Conservation (phyloP, 176 grass and related monocot genomes). For the Bromus sterilis region DNA sequence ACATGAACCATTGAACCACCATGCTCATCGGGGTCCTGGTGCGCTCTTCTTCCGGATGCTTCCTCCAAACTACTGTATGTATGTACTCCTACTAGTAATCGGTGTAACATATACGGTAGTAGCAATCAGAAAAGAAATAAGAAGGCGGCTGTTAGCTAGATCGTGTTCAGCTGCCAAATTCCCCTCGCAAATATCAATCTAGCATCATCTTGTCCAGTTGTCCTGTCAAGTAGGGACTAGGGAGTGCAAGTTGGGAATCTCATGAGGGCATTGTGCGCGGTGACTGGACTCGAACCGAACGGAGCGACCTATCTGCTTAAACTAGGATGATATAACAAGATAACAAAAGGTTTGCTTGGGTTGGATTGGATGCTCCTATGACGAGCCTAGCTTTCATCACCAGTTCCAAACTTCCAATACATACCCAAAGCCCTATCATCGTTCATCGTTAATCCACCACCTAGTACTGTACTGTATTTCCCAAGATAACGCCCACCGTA, state of each 20-base stretch:
- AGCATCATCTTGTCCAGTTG: background rate
- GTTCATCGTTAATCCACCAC: background rate
- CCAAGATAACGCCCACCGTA: background rate
- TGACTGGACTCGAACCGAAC: background rate
- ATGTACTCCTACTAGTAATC: too few relatives aligned
- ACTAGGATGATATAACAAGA: background rate
- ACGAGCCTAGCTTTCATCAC: background rate
- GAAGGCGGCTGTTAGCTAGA: background rate
- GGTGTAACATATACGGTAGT: background rate
- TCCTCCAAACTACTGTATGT: background rate
- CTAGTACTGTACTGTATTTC: too few relatives aligned
- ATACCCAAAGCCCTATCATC: background rate
- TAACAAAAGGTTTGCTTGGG: background rate
- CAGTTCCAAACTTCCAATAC: too few relatives aligned
- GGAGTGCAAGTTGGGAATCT: background rate
- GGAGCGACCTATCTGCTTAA: background rate
- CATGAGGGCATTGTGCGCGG: background rate
- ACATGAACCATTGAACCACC: too few relatives aligned
- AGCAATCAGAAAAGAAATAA: background rate
- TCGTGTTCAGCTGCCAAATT: background rate
- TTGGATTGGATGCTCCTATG: background rate
- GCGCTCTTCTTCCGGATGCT: background rate
- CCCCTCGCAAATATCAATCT: background rate
- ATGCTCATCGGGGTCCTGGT: slow-evolving; percentile 13
- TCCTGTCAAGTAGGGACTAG: background rate